phyloP scores from a whole-genome alignment of 1,284 basidiomycete species.

The Rhodotorula sp. region DNA sequence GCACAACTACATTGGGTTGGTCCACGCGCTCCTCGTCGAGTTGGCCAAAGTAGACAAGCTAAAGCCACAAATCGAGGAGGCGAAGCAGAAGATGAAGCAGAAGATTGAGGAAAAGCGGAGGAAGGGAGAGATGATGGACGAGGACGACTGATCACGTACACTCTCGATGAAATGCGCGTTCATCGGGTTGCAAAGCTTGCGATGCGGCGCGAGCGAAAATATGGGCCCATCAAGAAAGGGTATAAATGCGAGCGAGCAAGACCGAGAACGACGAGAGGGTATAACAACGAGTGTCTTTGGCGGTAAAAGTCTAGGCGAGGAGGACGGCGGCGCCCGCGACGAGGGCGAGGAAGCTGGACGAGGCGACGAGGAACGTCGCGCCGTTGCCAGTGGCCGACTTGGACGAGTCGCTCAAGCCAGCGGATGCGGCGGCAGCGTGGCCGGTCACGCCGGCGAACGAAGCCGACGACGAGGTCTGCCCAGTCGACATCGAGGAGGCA shows the following conservation, averaged over 20 bases:
- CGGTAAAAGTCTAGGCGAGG: not conserved
- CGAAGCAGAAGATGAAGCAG: conserved; percentile 49
- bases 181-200: too few species aligned
- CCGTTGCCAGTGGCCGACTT: not conserved
- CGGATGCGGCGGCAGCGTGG: too few species aligned
- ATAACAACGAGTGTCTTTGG: too few species aligned
- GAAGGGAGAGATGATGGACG: conserved; percentile 10
- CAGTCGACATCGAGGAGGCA: conserved; percentile 22
- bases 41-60: conserved; percentile 62
- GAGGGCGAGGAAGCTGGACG: not conserved
- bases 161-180: too few species aligned
- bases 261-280: too few species aligned
- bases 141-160: conserved; percentile 12
- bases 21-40: conserved; percentile 65
- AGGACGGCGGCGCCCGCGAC: not conserved
- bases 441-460: not conserved
- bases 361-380: not conserved
- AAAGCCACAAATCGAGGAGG: conserved; percentile 50
- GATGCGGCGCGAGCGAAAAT: too few species aligned
- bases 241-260: too few species aligned
- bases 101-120: conserved; percentile 11
- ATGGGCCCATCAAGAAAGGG: too few species aligned
- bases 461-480: not conserved
- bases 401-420: not conserved
- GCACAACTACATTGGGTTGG: conserved; percentile 76